These are phyloP conservation scores for Quercus agrifolia DNA, from an alignment of 306 rosid species.

Conservation along the genomic window DNA sequence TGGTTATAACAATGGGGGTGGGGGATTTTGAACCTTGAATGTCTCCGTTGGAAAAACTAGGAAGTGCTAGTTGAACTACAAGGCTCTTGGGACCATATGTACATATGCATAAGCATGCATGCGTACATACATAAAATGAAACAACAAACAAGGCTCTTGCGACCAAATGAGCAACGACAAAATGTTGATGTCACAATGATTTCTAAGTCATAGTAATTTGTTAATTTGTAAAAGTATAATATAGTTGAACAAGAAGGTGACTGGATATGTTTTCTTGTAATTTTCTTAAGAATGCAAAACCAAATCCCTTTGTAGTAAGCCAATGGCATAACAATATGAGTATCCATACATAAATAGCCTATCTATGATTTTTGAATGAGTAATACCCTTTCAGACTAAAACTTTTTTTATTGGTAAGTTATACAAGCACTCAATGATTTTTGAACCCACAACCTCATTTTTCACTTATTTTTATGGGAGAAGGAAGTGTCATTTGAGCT, in stretches of 20 bases:
- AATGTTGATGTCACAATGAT: neutral
- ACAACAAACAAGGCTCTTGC: neutral
- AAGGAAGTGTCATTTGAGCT: too few relatives aligned
- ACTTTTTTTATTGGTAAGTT: neutral
- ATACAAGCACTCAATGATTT: too few relatives aligned
- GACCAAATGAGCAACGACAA: neutral
- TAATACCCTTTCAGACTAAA: neutral
- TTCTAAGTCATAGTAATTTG: neutral
- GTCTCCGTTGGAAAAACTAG: too few relatives aligned
- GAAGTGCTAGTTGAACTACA: too few relatives aligned
- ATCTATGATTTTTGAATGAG: neutral
- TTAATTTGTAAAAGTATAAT: neutral
- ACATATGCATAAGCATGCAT: too few relatives aligned
- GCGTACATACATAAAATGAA: too few relatives aligned
- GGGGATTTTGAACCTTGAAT: too few relatives aligned
- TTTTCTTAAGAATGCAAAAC: neutral
- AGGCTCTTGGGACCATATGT: too few relatives aligned
- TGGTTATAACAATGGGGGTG: too few relatives aligned
- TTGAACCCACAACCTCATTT: too few relatives aligned
- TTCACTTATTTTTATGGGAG: too few relatives aligned
- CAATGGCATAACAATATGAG: neutral
- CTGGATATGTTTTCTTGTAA: neutral
- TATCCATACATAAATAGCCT: neutral
- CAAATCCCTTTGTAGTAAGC: neutral
- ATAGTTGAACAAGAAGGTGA: neutral